Evolutionary conservation across 495 filamentous ascomycete genomes (phyloP).

Genomic region (Massariosphaeria phaeospora): DNA sequence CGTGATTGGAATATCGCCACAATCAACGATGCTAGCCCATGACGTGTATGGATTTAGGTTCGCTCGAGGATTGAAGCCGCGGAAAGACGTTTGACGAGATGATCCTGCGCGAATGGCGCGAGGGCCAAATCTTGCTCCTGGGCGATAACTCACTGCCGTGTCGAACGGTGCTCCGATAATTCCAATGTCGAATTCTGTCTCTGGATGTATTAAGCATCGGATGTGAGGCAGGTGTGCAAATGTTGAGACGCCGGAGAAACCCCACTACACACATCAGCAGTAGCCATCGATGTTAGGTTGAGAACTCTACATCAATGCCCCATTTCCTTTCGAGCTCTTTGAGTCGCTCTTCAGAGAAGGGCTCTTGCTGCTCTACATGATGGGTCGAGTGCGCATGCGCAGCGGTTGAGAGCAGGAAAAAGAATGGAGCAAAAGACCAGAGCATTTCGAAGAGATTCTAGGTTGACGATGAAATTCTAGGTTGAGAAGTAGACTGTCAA

Average conservation of each 20-base stretch:
- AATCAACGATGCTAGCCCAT: constrained; percentile 72
- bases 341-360: constrained; percentile 24
- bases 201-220: constrained; percentile 66
- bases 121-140: constrained; percentile 76
- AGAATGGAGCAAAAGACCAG: not conserved
- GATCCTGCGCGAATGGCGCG: constrained; percentile 68
- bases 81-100: constrained; percentile 45
- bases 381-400: constrained; percentile 21
- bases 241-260: constrained; percentile 70
- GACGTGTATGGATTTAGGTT: constrained; percentile 70
- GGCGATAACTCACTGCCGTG: constrained; percentile 73
- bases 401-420: constrained; percentile 3
- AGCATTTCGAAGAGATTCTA: constrained; percentile 6
- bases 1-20: constrained; percentile 76
- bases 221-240: constrained; percentile 74
- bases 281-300: not conserved
- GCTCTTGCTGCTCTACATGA: constrained; percentile 19
- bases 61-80: constrained; percentile 73
- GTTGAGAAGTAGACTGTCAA: not conserved
- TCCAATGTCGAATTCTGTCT: constrained; percentile 67
- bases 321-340: constrained; percentile 52
- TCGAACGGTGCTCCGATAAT: constrained; percentile 82
- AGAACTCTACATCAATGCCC: constrained; percentile 47
- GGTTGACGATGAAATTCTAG: not conserved
- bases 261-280: constrained; percentile 49